These are phyloP conservation scores for Calocybe indica DNA, from an alignment of 768 basidiomycete genomes.

Conservation along the genomic window DNA sequence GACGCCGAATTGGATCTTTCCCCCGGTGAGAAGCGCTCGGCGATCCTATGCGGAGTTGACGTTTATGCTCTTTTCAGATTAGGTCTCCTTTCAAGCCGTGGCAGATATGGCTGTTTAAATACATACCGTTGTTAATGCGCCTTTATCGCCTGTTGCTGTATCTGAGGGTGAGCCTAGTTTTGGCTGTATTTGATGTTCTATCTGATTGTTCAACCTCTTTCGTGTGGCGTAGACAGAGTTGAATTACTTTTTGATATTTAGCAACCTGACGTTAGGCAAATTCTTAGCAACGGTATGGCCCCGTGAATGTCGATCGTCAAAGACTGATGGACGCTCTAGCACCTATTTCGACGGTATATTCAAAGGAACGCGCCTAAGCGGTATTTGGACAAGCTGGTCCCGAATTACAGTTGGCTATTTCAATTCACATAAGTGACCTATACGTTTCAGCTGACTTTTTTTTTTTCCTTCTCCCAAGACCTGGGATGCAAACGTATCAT, in stretches of 20 bases:
- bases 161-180: slow-evolving; percentile 6
- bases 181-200: neutral
- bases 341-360: slow-evolving; percentile 25
- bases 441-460: neutral
- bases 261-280: neutral
- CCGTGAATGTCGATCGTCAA: neutral
- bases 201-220: neutral
- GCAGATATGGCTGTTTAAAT: slow-evolving; percentile 34
- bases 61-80: slow-evolving; percentile 8
- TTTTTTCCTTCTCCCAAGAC: neutral
- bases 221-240: slow-evolving; percentile 4
- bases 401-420: slow-evolving; percentile 35
- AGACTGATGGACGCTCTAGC: neutral
- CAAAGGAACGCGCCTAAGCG: slow-evolving; percentile 33
- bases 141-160: slow-evolving; percentile 17
- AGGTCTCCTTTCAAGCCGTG: slow-evolving; percentile 19
- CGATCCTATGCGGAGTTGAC: neutral
- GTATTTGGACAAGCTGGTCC: slow-evolving; percentile 39
- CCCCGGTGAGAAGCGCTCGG: slow-evolving; percentile 27
- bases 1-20: slow-evolving; percentile 42
- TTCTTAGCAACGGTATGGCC: neutral
- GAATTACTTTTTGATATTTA: slow-evolving; percentile 7
- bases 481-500: slow-evolving; percentile 49
- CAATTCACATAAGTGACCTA: no score
- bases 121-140: slow-evolving; percentile 32